A percentile compares a stretch with the other conserved stretches of the same genome.
These are phyloP conservation scores for Nephelium lappaceum DNA, from an alignment of 345 rosid species.

Conservation along the genomic window DNA sequence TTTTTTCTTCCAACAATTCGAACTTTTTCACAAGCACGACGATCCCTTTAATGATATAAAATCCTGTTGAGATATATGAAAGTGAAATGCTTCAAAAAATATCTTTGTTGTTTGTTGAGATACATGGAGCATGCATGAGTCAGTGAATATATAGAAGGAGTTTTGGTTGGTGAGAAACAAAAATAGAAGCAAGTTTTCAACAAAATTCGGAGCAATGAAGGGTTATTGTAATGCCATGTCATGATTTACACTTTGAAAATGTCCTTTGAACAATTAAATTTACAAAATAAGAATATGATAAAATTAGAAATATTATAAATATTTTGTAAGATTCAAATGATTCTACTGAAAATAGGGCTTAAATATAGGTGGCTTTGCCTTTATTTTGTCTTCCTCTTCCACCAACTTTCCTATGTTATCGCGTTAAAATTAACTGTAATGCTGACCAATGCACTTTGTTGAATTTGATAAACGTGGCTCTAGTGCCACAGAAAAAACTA, in stretches of 20 bases:
- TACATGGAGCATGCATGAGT: not conserved
- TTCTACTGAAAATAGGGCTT: not conserved
- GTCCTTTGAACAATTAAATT: not conserved
- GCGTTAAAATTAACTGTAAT: not conserved
- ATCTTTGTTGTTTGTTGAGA: not conserved
- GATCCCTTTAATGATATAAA: not conserved
- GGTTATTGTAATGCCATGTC: not conserved
- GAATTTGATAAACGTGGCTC: no score
- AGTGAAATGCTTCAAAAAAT: not conserved
- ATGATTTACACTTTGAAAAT: not conserved
- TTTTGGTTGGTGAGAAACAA: not conserved
- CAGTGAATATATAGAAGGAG: not conserved
- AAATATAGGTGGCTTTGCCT: not conserved
- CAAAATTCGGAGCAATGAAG: not conserved
- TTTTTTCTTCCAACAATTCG: not conserved
- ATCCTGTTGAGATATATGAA: not conserved
- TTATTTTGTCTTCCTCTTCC: not conserved
- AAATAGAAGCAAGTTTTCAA: conserved; percentile 14
- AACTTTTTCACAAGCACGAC: not conserved
- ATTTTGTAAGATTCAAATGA: not conserved
- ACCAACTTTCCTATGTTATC: not conserved
- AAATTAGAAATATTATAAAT: not conserved
- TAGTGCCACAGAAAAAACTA: no score
- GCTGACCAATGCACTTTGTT: not conserved
- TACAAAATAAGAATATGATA: not conserved